Evolutionary conservation across 2,329 filamentous ascomycete species (phyloP).

Genomic region (Diaporthe amygdali): DNA sequence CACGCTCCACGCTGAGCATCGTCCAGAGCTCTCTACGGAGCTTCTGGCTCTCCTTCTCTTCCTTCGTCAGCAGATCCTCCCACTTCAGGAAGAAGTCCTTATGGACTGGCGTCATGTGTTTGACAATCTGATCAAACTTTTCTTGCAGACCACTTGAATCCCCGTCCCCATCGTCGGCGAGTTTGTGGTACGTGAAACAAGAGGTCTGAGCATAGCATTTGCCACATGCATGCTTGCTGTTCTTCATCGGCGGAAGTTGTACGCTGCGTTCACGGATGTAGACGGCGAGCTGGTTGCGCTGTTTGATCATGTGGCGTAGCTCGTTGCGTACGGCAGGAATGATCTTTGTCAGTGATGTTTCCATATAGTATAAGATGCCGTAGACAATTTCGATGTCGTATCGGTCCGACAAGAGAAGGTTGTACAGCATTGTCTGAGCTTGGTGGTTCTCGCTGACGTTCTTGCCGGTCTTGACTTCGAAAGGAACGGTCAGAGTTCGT

Average conservation of each 20-base stretch:
- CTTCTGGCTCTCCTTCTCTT: conserved; percentile 89
- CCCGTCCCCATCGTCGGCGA: conserved; percentile 82
- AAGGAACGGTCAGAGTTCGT: conserved; percentile 81
- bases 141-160: conserved; percentile 81
- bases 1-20: conserved; percentile 87
- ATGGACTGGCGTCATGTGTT: conserved; percentile 76
- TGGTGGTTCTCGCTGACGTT: conserved; percentile 82
- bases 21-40: conserved; percentile 93
- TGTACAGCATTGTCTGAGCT: conserved; percentile 94
- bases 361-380: conserved; percentile 94
- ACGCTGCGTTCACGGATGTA: conserved; percentile 81
- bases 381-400: conserved; percentile 93
- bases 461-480: conserved; percentile 95
- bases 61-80: conserved; percentile 91
- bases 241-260: conserved; percentile 85
- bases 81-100: conserved; percentile 91
- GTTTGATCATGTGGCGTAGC: conserved; percentile 94
- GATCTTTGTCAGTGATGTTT: conserved; percentile 83
- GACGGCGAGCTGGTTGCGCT: conserved; percentile 87
- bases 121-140: conserved; percentile 81
- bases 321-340: conserved; percentile 87
- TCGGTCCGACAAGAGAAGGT: conserved; percentile 86
- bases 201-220: conserved; percentile 89
- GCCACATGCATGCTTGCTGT: conserved; percentile 79
- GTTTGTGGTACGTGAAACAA: conserved; percentile 93